Evolutionary conservation across 2,329 filamentous ascomycete genomes (phyloP), one percentile per base, ranked within the genome.

Genomic region (Fusarium subtropicale): DNA sequence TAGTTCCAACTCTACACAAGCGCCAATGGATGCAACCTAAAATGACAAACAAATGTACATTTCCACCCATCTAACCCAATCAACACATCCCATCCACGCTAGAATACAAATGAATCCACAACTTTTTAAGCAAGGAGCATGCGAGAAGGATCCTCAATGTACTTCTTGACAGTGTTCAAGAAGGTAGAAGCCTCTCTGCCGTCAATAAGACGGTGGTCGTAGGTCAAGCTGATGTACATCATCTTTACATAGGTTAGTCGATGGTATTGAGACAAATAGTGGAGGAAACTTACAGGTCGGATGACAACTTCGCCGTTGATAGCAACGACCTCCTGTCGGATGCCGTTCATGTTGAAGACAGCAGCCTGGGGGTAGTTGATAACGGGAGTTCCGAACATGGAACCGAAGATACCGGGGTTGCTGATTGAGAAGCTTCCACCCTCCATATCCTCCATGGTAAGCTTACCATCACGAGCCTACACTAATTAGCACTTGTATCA

Each of bases 401-500:
- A 78, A 18, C 76, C 76, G 79, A 92, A 92, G 88, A 92, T 92
- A 72, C 90, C 90, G 86, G 92, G 91, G 84, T 92, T 92, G 80
- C 88, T 91, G 80, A 92, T 92, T 74, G 91, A 92, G 81, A 92
- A 91, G 74, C 90, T 92, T 72, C 90, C 90, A 36, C 91, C 91
- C 80, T 91, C 89, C 83, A 91, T 92, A 77, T 92, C 90, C 74
- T 92, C 90, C 42, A 91, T 90, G 84, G 92, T 92, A 58, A 92
- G 85, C 83, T 92, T 92, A 77, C 90, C 90, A 69, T 92, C 90
- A 42, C 88, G 85, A 66, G 90, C 90, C 76, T 90, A 2, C 1
- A 20, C 11, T 3, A 3, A 6, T 63, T 18, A 66, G 54, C 16
- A 31, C 4, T 6, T 22, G 16, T 13, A 20, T 26, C 10, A 26